Evolutionary conservation across 768 basidiomycete species (phyloP).

Genomic region (Leccinum barrowsii): DNA sequence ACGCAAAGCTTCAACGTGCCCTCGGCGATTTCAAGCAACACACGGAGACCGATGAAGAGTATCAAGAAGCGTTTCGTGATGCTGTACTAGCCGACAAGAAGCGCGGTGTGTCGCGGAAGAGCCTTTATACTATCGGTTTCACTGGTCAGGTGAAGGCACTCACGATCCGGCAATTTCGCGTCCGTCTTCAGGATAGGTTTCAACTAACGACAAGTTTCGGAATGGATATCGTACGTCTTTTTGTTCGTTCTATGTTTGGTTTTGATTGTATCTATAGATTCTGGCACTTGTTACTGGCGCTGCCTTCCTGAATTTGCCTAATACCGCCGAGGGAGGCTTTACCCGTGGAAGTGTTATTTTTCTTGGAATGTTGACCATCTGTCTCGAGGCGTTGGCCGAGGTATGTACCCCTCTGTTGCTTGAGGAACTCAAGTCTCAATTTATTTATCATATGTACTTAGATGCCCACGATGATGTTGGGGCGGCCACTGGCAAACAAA

Average conservation of each 20-base stretch:
- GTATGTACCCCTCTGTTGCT: conserved; percentile 31
- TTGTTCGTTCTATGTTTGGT: neutral
- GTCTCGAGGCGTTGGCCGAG: conserved; percentile 72
- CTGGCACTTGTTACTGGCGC: conserved; percentile 63
- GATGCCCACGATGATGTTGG: conserved; percentile 76
- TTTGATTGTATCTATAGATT: conserved; percentile 8
- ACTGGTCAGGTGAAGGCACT: conserved; percentile 68
- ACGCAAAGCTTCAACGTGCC: conserved; percentile 40
- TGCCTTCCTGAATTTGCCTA: conserved; percentile 69
- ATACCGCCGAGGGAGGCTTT: conserved; percentile 78
- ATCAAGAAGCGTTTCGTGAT: conserved; percentile 74
- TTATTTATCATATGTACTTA: conserved; percentile 19
- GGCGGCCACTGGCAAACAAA: conserved; percentile 71
- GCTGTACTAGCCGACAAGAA: conserved; percentile 78
- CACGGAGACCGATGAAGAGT: conserved; percentile 58
- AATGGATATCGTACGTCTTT: conserved; percentile 50
- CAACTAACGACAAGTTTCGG: conserved; percentile 70
- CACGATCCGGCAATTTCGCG: conserved; percentile 69
- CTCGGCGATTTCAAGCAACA: conserved; percentile 52
- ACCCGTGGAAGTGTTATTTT: conserved; percentile 85
- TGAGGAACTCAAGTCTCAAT: neutral
- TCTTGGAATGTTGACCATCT: conserved; percentile 59
- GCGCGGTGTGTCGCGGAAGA: conserved; percentile 69
- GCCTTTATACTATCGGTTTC: conserved; percentile 82
- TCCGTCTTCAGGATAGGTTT: conserved; percentile 72